Base-by-base conservation (phyloP, 768 basidiomycete genomes). In the Xerocomellus chrysenteron region DNA sequence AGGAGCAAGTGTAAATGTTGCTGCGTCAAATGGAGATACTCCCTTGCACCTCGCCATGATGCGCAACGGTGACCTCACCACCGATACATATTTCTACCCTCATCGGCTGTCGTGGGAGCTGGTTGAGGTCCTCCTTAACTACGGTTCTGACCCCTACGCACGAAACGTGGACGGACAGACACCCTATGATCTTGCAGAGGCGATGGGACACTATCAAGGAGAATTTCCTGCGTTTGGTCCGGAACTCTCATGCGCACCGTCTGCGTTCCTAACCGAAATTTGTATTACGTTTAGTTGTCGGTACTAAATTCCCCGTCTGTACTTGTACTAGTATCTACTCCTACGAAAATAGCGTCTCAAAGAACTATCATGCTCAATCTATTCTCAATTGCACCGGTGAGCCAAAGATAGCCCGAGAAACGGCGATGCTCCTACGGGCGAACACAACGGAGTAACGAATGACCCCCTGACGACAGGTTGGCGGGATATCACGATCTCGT, bases 141-240 rank as follows among this genome's bases (percentile, higher is more conserved):
- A 2, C 26, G 53, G 50, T 8, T 28, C 45, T 12, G 41, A 59
- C 5, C 46, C 57, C 1, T 37, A 0, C 4, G 30, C 36, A n/a
- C 50, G 30, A 8, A 59, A 59, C 11, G 5, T 9, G 37, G n/a
- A 40, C 1, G 57, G 46, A 10, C 4, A 48, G 16, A 47, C 58
- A 0, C 21, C 58, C 0, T 13, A 39, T 24, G 50, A 41, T 24
- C 21, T 53, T 37, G 58, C 50, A 13, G 13, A 47, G 19, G 33
- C 2, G 5, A 36, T 35, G 12, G 50, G 46, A 12, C 40, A 32
- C 2, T 48, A 47, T 47, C 45, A n/a, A 47, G 1, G 14, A 52
- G 17, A 59, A 59, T 30, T 59, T 59, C n/a, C n/a, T 39, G 3
- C 58, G 56, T 3, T 47, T 58, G 39, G 39, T 58, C 3, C 17